Base-by-base conservation (phyloP, 306 rosid species). In the Vigna hirtella region DNA sequence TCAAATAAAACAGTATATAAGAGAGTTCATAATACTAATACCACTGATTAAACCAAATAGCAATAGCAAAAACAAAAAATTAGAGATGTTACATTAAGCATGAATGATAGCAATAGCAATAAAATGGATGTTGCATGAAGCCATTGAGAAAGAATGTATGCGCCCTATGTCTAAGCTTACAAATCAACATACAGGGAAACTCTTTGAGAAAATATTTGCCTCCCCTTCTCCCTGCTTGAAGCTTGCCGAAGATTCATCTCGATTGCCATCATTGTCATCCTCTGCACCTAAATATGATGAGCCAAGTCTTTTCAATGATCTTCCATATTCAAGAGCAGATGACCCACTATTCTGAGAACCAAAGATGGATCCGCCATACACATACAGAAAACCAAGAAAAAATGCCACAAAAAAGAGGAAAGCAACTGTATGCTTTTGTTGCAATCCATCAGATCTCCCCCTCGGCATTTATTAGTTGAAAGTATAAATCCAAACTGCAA, bases 371-470 rank as follows among this genome's bases (percentile, higher is more conserved):
- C 98, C 98, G 85, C 89, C 83, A 18, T 86, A 95, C 59, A 85
- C 91, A 80, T 95, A 95, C 7, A 93, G 85, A 68, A 93, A 88
- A 84, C 93, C 92, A 70, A 95, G 87, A 83, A 93, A 84, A 73
- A 91, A 50, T 42, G 87, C 83, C 82, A 78, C 88, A 9, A 66
- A 83, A 85, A 81, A 88, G 24, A 95, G 61, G 59, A 87, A 81
- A 86, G 88, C 82, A 84, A 95, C 85, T 76, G 88, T 17, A 30
- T 85, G 93, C 89, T 88, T 93, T 90, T 91, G 93, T 59, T 88
- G 96, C 1, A 90, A 70, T 56, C 90, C 94, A 91, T 93, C 93
- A 55, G 97, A 84, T 84, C 98, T 90, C 68, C 93, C 93, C 87
- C 99, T 90, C 85, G 76, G 85, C 96, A 85, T 95, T 83, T 88